Evolutionary conservation across 352 stramenopile genomes (phyloP), one percentile per base, ranked within the genome.

Genomic region (Phytophthora capsici): DNA sequence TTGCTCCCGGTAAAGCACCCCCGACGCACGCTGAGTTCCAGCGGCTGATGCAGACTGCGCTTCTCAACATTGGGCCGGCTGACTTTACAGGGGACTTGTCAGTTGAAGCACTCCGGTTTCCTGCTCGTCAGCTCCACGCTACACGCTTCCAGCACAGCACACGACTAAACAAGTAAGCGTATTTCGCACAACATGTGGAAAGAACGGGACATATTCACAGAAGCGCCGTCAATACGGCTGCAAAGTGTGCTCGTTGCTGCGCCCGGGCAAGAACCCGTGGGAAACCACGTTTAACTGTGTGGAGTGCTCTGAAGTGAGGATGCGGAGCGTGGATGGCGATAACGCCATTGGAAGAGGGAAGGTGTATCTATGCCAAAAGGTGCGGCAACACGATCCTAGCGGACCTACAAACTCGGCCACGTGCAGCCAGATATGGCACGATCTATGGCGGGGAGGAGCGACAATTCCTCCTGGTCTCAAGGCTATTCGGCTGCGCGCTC

Each of bases 141-240:
- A 52, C 23, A 52, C 25, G 12, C 45, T 40, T 25, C 14, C 45
- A 20, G 45, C 14, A 52, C 14, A n/a, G 10, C 45, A 52, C 25
- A 52, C 25, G 16, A 52, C 44, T 6, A 50, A 37, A 5, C 44
- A 20, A 34, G 44, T 50, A 12, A 25, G 40, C 8, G 17, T 52
- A 20, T 52, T n/a, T 7, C 25, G 45, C 13, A 22, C 12, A 6
- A 52, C 23, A 8, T 6, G 25, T 3, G 14, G 45, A n/a, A 34
- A 52, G 16, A 52, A 25, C 14, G 19, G 41, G 6, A 47, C n/a
- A 3, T 19, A 8, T 2, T 28, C 45, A 2, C 14, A 22, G 45
- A 52, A 52, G 45, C 45, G 45, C 22, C 45, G 45, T 16, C 45
- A 52, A 23, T 52, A 52, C 26, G 45, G 45, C 26, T 52, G 25